Evolutionary conservation across 2,329 filamentous ascomycete genomes (phyloP).

Genomic region (Didymosphaeria variabile): DNA sequence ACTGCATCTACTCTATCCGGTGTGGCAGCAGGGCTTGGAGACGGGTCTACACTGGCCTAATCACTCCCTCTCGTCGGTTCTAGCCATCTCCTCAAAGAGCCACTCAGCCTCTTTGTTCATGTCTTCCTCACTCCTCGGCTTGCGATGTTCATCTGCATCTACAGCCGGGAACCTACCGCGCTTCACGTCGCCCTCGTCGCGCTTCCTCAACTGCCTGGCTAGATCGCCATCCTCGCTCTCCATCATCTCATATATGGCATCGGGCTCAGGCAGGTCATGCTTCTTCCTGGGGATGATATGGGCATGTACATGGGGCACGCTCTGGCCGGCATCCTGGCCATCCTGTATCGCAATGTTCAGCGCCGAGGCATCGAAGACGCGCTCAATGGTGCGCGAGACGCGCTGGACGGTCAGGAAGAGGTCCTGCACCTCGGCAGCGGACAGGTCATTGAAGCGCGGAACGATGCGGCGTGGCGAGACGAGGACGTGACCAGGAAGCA

Average conservation of each 20-base stretch:
- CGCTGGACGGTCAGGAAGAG: slow-evolving; percentile 88
- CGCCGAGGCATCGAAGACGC: slow-evolving; percentile 70
- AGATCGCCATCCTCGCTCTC: slow-evolving; percentile 87
- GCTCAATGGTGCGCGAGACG: slow-evolving; percentile 77
- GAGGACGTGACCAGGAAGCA: slow-evolving; percentile 92
- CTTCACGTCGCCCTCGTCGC: slow-evolving; percentile 49
- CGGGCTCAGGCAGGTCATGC: slow-evolving; percentile 68
- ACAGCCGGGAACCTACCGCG: slow-evolving; percentile 72
- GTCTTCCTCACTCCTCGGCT: slow-evolving; percentile 73
- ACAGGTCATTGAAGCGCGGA: slow-evolving; percentile 78
- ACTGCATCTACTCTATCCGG: not conserved
- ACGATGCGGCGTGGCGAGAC: slow-evolving; percentile 78
- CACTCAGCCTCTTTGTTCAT: slow-evolving; percentile 81
- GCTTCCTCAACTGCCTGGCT: slow-evolving; percentile 68
- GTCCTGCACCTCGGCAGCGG: slow-evolving; percentile 76
- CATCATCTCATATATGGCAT: slow-evolving; percentile 83
- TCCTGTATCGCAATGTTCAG: slow-evolving; percentile 98
- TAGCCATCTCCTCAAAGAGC: slow-evolving; percentile 67
- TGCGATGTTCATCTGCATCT: slow-evolving; percentile 72
- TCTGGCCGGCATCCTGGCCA: slow-evolving; percentile 88
- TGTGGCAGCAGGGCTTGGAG: not conserved
- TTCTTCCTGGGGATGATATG: slow-evolving; percentile 82
- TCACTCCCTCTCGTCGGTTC: slow-evolving; percentile 37
- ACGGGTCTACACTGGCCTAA: not conserved
- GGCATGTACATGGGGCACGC: slow-evolving; percentile 90